Conservation (phyloP, 73 alveolate genomes). For the Paramecium primaurelia region DNA sequence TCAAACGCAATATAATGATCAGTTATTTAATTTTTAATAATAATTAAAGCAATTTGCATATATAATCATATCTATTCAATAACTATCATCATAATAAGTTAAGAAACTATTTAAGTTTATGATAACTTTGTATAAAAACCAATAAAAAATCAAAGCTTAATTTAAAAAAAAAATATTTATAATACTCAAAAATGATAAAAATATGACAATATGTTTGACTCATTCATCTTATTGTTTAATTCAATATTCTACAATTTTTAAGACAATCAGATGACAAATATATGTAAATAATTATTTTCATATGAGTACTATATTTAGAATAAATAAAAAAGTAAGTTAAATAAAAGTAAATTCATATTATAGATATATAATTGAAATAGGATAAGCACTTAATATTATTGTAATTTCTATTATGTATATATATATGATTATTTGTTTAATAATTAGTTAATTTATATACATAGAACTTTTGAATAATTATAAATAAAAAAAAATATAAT, state of each 20-base stretch:
- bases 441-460: neutral
- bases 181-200: neutral
- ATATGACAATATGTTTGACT: too few species aligned
- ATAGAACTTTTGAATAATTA: neutral
- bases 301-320: neutral
- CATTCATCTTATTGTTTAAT: too few species aligned
- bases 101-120: neutral
- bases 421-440: too few species aligned
- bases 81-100: neutral
- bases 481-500: neutral
- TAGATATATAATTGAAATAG: too few species aligned
- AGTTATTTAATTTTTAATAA: neutral
- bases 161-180: too few species aligned
- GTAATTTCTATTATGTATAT: too few species aligned
- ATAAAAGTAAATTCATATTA: too few species aligned
- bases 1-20: neutral
- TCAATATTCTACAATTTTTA: too few species aligned
- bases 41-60: neutral
- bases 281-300: too few species aligned
- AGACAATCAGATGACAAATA: neutral
- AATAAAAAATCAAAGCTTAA: neutral
- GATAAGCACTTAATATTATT: too few species aligned
- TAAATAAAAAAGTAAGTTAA: too few species aligned
- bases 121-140: neutral
- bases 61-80: neutral